phyloP scores from a whole-genome alignment of 1,139 yeast species.

The Candida albicans region DNA sequence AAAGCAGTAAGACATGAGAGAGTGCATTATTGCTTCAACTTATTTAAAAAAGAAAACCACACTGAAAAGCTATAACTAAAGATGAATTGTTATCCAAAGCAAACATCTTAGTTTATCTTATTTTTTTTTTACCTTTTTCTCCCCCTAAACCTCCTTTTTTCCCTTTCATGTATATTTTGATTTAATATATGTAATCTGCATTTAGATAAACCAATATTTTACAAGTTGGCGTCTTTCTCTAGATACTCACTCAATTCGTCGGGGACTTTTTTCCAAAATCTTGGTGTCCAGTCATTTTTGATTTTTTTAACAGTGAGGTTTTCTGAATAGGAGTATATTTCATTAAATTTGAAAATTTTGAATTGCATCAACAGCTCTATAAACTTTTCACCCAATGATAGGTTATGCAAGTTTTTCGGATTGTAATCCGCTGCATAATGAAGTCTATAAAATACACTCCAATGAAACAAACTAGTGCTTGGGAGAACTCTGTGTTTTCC shows the following conservation, averaged over 20 bases:
- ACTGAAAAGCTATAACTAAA: background rate
- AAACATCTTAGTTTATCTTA: background rate
- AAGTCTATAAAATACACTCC: slow-evolving; percentile 62
- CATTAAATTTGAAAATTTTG: slow-evolving; percentile 11
- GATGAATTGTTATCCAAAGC: too few relatives aligned
- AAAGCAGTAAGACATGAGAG: background rate
- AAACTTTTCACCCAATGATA: slow-evolving; percentile 23
- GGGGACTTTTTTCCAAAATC: slow-evolving; percentile 40
- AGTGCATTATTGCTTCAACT: too few relatives aligned
- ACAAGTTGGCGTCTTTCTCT: slow-evolving; percentile 14
- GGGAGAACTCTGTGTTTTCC: slow-evolving; percentile 55
- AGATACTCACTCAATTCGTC: slow-evolving; percentile 34
- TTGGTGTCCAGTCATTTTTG: slow-evolving; percentile 20
- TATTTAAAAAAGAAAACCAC: background rate
- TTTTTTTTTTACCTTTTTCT: background rate
- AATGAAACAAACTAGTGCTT: slow-evolving; percentile 47
- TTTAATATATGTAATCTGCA: slow-evolving; percentile 15
- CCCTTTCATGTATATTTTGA: slow-evolving; percentile 11
- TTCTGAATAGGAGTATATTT: slow-evolving; percentile 13
- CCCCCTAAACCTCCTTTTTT: background rate
- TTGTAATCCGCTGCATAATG: slow-evolving; percentile 44
- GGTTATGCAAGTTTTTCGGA: slow-evolving; percentile 45
- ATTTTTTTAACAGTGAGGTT: slow-evolving; percentile 21
- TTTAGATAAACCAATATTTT: slow-evolving; percentile 4
- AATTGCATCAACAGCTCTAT: slow-evolving; percentile 21